Conservation (phyloP, 1,139 yeast species). For the Debaryomyces sp. region DNA sequence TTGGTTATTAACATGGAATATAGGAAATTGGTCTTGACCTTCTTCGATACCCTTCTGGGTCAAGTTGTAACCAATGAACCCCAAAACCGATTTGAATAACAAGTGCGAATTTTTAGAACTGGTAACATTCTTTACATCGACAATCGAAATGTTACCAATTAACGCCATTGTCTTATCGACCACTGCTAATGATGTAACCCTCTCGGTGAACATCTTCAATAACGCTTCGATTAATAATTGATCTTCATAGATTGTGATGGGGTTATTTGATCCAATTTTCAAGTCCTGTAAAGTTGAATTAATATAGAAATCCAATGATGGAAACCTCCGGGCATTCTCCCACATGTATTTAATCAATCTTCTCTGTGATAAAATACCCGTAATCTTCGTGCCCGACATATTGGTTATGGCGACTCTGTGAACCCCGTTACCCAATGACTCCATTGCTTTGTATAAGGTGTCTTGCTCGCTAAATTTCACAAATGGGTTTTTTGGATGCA, state of each 20-base stretch:
- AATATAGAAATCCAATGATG: conserved; percentile 72
- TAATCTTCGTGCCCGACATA: conserved; percentile 44
- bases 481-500: conserved; percentile 88
- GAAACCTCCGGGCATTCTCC: conserved; percentile 90
- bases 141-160: conserved; percentile 90
- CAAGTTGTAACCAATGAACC: conserved; percentile 83
- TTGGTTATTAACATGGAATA: conserved; percentile 83
- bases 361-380: conserved; percentile 88
- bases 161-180: conserved; percentile 76
- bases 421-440: conserved; percentile 86
- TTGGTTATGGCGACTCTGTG: conserved; percentile 87
- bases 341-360: conserved; percentile 79
- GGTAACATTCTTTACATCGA: conserved; percentile 87
- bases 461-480: conserved; percentile 71
- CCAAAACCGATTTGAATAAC: conserved; percentile 79
- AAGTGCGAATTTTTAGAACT: conserved; percentile 82
- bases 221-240: conserved; percentile 86
- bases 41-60: conserved; percentile 89
- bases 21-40: conserved; percentile 95
- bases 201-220: conserved; percentile 77
- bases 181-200: conserved; percentile 92
- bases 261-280: conserved; percentile 68
- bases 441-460: conserved; percentile 72
- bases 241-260: conserved; percentile 82
- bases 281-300: conserved; percentile 67